Conservation (phyloP, 2,329 filamentous ascomycete genomes). For the Eutypella sp. region DNA sequence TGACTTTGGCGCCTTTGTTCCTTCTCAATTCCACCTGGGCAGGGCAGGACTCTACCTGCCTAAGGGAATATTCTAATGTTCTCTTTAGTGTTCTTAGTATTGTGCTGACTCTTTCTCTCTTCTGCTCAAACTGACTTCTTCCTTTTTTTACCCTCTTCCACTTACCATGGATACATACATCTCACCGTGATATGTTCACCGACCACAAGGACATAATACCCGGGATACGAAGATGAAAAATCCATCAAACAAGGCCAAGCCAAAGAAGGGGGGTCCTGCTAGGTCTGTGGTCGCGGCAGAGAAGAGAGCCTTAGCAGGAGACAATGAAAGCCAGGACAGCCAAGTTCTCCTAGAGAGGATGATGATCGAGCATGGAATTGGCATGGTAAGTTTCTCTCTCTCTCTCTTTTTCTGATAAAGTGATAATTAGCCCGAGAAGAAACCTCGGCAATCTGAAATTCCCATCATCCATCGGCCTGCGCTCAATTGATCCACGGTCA, state of each 20-base stretch:
- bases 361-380: constrained; percentile 20
- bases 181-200: too few relatives aligned
- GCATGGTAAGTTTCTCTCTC: constrained; percentile 21
- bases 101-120: too few relatives aligned
- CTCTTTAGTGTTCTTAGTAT: background rate
- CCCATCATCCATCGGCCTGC: background rate
- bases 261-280: constrained; percentile 1
- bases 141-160: too few relatives aligned
- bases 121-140: too few relatives aligned
- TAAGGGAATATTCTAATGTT: background rate
- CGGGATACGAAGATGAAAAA: background rate
- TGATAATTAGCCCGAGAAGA: constrained; percentile 5
- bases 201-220: background rate
- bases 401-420: background rate
- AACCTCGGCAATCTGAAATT: background rate
- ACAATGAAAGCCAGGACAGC: constrained; percentile 26
- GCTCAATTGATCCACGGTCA: too few relatives aligned
- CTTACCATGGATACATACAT: too few relatives aligned
- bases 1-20: background rate
- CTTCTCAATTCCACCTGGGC: background rate
- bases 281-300: constrained; percentile 12
- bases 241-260: constrained; percentile 5
- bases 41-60: background rate
- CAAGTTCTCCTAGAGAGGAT: constrained; percentile 17
- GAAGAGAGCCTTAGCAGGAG: constrained; percentile 11